Conservation (phyloP, 208 protist species). For the Angomonas deanei region DNA sequence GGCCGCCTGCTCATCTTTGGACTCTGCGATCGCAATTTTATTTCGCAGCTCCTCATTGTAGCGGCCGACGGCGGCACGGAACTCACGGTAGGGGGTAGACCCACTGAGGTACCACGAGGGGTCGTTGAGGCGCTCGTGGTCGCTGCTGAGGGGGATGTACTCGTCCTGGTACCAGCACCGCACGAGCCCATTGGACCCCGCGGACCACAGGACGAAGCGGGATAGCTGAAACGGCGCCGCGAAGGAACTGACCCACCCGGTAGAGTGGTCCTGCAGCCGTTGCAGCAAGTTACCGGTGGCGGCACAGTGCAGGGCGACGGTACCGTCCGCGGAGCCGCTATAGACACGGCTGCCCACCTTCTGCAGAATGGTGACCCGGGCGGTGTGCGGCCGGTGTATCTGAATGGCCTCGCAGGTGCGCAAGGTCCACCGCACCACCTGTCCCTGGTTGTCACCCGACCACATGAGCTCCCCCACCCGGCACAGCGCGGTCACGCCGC, state of each 20-base stretch:
- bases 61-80: conserved; percentile 36
- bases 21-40: conserved; percentile 24
- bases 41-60: conserved; percentile 48
- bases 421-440: conserved; percentile 63
- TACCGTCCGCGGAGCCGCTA: conserved; percentile 60
- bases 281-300: conserved; percentile 42
- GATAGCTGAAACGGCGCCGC: conserved; percentile 50
- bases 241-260: conserved; percentile 44
- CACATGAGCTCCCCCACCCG: conserved; percentile 74
- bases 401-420: conserved; percentile 60
- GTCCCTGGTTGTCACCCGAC: conserved; percentile 68
- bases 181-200: conserved; percentile 47
- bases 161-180: conserved; percentile 89
- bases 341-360: conserved; percentile 68
- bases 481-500: conserved; percentile 58
- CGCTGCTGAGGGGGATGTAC: conserved; percentile 42
- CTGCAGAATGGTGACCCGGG: conserved; percentile 43
- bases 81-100: conserved; percentile 78
- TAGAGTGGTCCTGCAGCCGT: conserved; percentile 43
- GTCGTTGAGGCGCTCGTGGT: conserved; percentile 64
- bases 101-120: conserved; percentile 62
- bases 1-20: conserved; percentile 31
- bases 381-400: conserved; percentile 37
- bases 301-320: conserved; percentile 56
- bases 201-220: conserved; percentile 82